These are phyloP conservation scores for rapeseed (Brassica napus) DNA, from an alignment of 345 rosid genomes.

Conservation along the genomic window DNA sequence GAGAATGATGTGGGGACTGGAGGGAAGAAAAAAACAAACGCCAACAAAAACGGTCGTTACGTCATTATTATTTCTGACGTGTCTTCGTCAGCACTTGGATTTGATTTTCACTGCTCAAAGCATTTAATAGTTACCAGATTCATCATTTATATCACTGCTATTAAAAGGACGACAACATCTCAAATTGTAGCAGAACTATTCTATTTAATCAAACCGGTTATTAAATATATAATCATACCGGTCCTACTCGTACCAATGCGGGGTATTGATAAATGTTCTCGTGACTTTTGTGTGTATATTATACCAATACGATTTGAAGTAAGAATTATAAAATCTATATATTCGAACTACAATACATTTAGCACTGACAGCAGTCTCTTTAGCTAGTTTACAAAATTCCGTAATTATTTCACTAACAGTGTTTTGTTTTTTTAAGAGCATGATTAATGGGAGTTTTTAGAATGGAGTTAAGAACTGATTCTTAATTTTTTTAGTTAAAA, in stretches of 20 bases:
- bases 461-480: too few relatives aligned
- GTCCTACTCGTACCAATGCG: slow-evolving; percentile 12
- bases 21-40: slow-evolving; percentile 6
- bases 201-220: slow-evolving; percentile 27
- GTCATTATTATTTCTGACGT: slow-evolving; percentile 36
- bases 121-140: slow-evolving; percentile 31
- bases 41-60: slow-evolving; percentile 39
- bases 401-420: not conserved
- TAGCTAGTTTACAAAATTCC: not conserved
- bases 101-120: slow-evolving; percentile 18
- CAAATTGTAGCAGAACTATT: slow-evolving; percentile 6
- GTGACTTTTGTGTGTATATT: not conserved
- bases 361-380: not conserved
- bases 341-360: not conserved
- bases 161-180: not conserved
- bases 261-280: not conserved
- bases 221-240: not conserved
- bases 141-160: slow-evolving; percentile 35
- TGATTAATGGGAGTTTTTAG: too few relatives aligned
- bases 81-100: slow-evolving; percentile 34
- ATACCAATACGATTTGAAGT: not conserved
- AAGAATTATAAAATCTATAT: not conserved
- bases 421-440: not conserved
- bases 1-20: slow-evolving; percentile 7
- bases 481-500: too few relatives aligned